A percentile compares a stretch with the other conserved stretches of the same genome.
These are phyloP conservation scores for Luvunga scandens DNA, from an alignment of 345 rosid species.

Conservation along the genomic window DNA sequence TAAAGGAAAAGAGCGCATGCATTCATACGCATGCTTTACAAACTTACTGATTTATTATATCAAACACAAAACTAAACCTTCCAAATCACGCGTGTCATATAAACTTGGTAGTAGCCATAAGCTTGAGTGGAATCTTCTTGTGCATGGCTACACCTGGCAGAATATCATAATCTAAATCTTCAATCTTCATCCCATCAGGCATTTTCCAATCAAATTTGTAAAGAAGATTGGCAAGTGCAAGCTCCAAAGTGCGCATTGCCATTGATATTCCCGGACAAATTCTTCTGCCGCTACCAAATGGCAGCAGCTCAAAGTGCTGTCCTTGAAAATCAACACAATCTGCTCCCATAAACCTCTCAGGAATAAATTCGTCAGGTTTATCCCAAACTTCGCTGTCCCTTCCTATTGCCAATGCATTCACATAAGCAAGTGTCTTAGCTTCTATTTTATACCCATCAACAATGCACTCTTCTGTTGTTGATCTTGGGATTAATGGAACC, in stretches of 20 bases:
- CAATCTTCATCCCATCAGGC: slow-evolving; percentile 11
- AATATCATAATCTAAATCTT: slow-evolving; percentile 13
- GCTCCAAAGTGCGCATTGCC: slow-evolving; percentile 13
- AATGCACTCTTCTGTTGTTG: slow-evolving; percentile 15
- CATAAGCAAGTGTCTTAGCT: slow-evolving; percentile 18
- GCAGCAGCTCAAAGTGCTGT: slow-evolving; percentile 22
- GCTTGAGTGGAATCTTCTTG: slow-evolving; percentile 19
- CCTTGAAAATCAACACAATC: slow-evolving; percentile 17
- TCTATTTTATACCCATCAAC: slow-evolving; percentile 21
- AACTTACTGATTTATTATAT: too few relatives aligned
- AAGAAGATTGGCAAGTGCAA: slow-evolving; percentile 23
- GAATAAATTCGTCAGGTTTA: slow-evolving; percentile 14
- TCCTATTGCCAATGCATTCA: slow-evolving; percentile 32
- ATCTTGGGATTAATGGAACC: slow-evolving; percentile 27
- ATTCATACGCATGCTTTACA: too few relatives aligned
- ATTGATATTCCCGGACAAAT: slow-evolving; percentile 25
- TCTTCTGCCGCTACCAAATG: slow-evolving; percentile 37
- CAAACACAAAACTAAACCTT: too few relatives aligned
- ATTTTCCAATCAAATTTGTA: slow-evolving; percentile 29
- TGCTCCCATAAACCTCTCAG: slow-evolving; percentile 27
- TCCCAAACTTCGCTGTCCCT: slow-evolving; percentile 33
- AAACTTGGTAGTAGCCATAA: not conserved
- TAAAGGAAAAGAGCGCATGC: too few relatives aligned
- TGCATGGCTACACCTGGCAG: slow-evolving; percentile 17
- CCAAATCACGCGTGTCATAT: not conserved